Evolutionary conservation across 2,329 filamentous ascomycete genomes (phyloP).

Genomic region (Beauveria pseudobassiana): DNA sequence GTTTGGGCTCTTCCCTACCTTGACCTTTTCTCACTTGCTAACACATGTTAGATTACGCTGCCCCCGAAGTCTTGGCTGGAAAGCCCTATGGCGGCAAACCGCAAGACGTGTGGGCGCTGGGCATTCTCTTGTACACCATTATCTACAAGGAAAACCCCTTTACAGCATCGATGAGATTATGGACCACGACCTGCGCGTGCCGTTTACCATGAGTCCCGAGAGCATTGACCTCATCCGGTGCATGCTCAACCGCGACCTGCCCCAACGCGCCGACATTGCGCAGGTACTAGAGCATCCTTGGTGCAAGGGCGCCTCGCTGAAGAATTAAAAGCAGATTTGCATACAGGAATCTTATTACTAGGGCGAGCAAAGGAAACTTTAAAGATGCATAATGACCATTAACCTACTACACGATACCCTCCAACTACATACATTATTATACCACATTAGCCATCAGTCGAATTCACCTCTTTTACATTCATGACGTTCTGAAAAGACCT

Average conservation of each 20-base stretch:
- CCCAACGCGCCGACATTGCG: constrained; percentile 74
- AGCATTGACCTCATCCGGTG: constrained; percentile 85
- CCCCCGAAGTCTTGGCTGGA: constrained; percentile 92
- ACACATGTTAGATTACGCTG: constrained; percentile 71
- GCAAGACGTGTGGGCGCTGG: constrained; percentile 96
- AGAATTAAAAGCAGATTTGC: constrained; percentile 5
- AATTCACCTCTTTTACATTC: not conserved
- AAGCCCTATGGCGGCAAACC: constrained; percentile 90
- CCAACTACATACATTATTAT: not conserved
- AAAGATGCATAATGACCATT: not conserved
- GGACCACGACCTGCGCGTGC: constrained; percentile 88
- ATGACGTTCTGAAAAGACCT: not conserved
- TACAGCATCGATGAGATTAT: constrained; percentile 99
- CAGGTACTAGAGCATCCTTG: constrained; percentile 87
- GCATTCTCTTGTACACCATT: constrained; percentile 95
- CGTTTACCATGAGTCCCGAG: constrained; percentile 80
- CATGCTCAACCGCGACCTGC: constrained; percentile 90
- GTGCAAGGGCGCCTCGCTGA: constrained; percentile 35
- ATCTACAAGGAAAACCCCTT: constrained; percentile 98
- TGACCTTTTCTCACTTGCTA: not conserved
- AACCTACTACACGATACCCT: constrained; percentile 6
- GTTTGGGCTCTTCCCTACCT: constrained; percentile 22
- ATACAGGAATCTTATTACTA: not conserved
- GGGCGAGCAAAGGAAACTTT: not conserved
- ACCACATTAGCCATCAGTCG: not conserved